Base-by-base conservation (phyloP, 345 rosid species). In the Linum usitatissimum region DNA sequence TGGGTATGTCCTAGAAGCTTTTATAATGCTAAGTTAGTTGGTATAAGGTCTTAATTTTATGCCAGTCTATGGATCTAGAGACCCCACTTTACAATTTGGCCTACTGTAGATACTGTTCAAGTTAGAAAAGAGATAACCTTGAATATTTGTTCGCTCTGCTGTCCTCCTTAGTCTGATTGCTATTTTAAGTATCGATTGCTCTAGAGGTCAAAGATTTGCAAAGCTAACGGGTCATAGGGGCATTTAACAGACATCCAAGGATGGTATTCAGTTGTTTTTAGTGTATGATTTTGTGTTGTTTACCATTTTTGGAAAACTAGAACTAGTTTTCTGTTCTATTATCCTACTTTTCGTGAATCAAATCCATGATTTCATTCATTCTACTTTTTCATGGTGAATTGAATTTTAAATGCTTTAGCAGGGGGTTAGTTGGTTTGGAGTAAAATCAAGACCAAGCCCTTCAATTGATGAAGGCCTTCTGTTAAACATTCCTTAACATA, bases 351-450 rank as follows among this genome's bases (percentile, higher is more conserved):
- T 45, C 51, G 10, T 9, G 15, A 45, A 9, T 45, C 17, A 3
- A 45, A 45, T 10, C 51, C 14, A 45, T 45, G 51, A 45, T 49
- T 54, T 67, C 73, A 60, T 40, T 79, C 54, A 60, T 61, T 61
- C 72, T 53, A 31, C 56, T 69, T 59, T 70, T 81, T 64, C 74
- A 28, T 76, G 38, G 87, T 70, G 65, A 70, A 75, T 84, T 82
- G 70, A 79, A 78, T 63, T 76, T 82, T 86, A 72, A 82, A 76
- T 88, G 88, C 86, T 81, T 91, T 86, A 84, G 82, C 98, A 88
- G 96, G 98, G 95, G 90, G 84, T 76, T 68, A 84, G 84, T 91
- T 86, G 90, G 92, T 86, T 88, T 88, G 90, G 83, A 82, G 94
- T 88, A 88, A 83, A 86, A 83, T 64, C 91, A 86, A 83, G 90